A percentile compares a stretch with the other conserved stretches of the same genome.
These are phyloP conservation scores for Pigoraptor vietnamica DNA, from an alignment of 78 protist genomes.

Conservation along the genomic window DNA sequence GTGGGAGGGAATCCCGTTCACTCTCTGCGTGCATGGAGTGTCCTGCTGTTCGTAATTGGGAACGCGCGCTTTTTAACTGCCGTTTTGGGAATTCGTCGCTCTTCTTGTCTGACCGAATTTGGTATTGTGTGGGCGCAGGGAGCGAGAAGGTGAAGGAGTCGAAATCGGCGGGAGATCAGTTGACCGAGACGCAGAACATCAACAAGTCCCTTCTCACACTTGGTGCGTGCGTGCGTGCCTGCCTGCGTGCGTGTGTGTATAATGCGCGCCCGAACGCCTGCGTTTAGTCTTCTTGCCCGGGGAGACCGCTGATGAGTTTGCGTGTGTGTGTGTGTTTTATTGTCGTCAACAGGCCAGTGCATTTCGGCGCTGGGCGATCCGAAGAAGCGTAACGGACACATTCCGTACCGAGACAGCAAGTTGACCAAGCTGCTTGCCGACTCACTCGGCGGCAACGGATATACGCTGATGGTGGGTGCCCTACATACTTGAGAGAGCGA, in stretches of 20 bases:
- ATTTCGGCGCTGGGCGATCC: constrained; percentile 35
- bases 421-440: constrained; percentile 48
- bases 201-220: constrained; percentile 21
- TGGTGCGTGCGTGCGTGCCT: background rate
- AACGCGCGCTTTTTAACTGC: background rate
- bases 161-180: background rate
- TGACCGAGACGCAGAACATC: background rate
- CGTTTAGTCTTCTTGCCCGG: background rate
- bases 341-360: constrained; percentile 10
- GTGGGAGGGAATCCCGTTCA: background rate
- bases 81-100: background rate
- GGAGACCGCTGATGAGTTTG: background rate
- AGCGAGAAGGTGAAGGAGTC: background rate
- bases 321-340: background rate
- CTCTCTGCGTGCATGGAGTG: no score
- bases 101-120: no score
- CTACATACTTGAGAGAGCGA: no score
- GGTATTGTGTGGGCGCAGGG: background rate
- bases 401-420: constrained; percentile 60
- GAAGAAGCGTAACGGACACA: constrained; percentile 12
- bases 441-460: constrained; percentile 49
- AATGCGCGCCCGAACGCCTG: no score
- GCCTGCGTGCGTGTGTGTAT: background rate
- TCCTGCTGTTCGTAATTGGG: background rate
- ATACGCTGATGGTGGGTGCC: constrained; percentile 18